These are phyloP conservation scores for Telopea speciosissima DNA, from an alignment of 177 flowering plant genomes.

Conservation along the genomic window DNA sequence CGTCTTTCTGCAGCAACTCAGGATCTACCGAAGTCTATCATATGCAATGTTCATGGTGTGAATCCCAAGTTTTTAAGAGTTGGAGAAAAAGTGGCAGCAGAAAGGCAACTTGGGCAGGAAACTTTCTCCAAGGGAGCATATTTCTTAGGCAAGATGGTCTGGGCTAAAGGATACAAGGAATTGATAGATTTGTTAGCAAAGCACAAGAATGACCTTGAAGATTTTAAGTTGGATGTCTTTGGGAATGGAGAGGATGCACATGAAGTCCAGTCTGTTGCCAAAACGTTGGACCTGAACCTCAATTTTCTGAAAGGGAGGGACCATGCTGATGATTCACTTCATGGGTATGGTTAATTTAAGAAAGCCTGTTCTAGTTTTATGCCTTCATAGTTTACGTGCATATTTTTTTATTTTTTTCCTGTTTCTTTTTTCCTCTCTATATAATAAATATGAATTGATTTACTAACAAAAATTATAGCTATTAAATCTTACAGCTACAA, in stretches of 20 bases:
- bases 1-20: conserved; percentile 98
- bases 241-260: conserved; percentile 97
- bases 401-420: neutral
- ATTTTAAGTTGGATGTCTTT: conserved; percentile 83
- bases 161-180: conserved; percentile 97
- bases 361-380: neutral
- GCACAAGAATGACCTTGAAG: conserved; percentile 73
- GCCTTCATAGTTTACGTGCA: neutral
- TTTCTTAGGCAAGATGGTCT: conserved; percentile 97
- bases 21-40: conserved; percentile 74
- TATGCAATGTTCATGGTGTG: conserved; percentile 99
- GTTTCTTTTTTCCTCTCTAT: no score
- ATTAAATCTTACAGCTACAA: conserved; percentile 63
- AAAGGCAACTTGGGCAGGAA: conserved; percentile 67
- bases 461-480: conserved; percentile 1
- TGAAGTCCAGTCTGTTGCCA: conserved; percentile 79
- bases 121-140: conserved; percentile 92
- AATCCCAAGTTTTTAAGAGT: conserved; percentile 85
- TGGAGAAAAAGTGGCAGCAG: conserved; percentile 80
- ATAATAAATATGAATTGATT: neutral
- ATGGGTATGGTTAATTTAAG: conserved; percentile 43
- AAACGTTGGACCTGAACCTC: conserved; percentile 57
- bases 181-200: conserved; percentile 74
- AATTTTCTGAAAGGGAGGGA: conserved; percentile 90
- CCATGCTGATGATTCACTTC: conserved; percentile 97